Percentiles rank a stretch among this genome's conserved stretches.
Conservation (phyloP, 2,329 filamentous ascomycete species). For the Teratosphaeria epicoccoides region DNA sequence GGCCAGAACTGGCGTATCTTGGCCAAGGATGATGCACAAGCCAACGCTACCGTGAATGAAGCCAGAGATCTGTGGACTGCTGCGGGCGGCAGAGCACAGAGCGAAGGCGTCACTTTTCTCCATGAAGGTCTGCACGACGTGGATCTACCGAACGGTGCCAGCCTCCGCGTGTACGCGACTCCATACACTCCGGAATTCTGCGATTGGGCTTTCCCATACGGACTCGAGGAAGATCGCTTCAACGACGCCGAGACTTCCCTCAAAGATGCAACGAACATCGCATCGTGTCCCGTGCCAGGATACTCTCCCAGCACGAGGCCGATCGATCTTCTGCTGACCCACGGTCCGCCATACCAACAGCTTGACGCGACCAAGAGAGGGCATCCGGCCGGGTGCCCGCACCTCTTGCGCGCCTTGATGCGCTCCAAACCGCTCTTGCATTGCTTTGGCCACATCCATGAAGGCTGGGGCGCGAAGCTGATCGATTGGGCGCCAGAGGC, state of each 20-base stretch:
- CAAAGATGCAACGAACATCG: conserved; percentile 23
- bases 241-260: conserved; percentile 29
- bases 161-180: conserved; percentile 43
- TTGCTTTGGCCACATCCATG: conserved; percentile 54
- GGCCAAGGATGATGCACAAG: conserved; percentile 1
- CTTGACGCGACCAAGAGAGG: conserved; percentile 35
- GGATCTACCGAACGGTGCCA: conserved; percentile 38
- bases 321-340: conserved; percentile 50
- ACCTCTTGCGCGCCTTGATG: conserved; percentile 41
- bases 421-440: conserved; percentile 45
- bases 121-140: conserved; percentile 44
- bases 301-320: conserved; percentile 24
- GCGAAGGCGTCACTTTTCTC: conserved; percentile 43
- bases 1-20: not conserved
- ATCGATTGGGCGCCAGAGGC: conserved; percentile 30
- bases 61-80: conserved; percentile 14
- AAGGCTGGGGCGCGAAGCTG: conserved; percentile 38
- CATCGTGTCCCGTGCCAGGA: conserved; percentile 28
- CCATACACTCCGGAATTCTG: conserved; percentile 48
- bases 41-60: conserved; percentile 6
- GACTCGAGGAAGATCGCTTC: conserved; percentile 40
- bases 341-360: conserved; percentile 45
- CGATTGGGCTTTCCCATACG: conserved; percentile 44
- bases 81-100: conserved; percentile 23
- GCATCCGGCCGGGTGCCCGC: conserved; percentile 43